phyloP scores from a whole-genome alignment of 345 rosid genomes.

The Gossypium mustelinum region DNA sequence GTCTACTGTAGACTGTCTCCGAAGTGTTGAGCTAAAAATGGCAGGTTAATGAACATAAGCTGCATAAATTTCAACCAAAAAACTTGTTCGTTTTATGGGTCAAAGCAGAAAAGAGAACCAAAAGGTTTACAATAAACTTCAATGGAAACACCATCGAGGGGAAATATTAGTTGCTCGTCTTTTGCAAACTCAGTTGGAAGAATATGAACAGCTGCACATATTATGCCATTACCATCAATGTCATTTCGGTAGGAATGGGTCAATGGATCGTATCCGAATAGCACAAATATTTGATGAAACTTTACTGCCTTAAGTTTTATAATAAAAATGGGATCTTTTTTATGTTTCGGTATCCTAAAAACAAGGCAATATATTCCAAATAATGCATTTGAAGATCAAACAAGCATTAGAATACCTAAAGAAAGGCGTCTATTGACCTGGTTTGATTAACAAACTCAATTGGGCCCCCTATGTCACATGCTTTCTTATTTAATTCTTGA shows the following conservation, averaged over 20 bases:
- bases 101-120: background rate
- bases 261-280: slow-evolving; percentile 55
- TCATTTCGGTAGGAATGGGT: slow-evolving; percentile 56
- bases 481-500: slow-evolving; percentile 52
- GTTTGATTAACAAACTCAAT: slow-evolving; percentile 73
- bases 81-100: background rate
- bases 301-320: too few relatives aligned
- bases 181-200: slow-evolving; percentile 96
- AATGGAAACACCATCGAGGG: slow-evolving; percentile 12
- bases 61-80: background rate
- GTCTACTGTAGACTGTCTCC: slow-evolving; percentile 67
- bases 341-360: too few relatives aligned
- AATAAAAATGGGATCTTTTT: too few relatives aligned
- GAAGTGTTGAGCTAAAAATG: slow-evolving; percentile 52
- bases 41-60: slow-evolving; percentile 16
- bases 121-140: background rate
- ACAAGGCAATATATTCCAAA: background rate
- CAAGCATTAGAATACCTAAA: slow-evolving; percentile 47
- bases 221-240: slow-evolving; percentile 78
- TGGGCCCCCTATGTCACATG: slow-evolving; percentile 85
- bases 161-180: slow-evolving; percentile 44
- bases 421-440: slow-evolving; percentile 78
- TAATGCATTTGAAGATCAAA: slow-evolving; percentile 7
- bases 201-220: slow-evolving; percentile 77
- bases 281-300: background rate